Evolutionary conservation across 106 monocot species (phyloP).

Genomic region (Dendrobium nobile): DNA sequence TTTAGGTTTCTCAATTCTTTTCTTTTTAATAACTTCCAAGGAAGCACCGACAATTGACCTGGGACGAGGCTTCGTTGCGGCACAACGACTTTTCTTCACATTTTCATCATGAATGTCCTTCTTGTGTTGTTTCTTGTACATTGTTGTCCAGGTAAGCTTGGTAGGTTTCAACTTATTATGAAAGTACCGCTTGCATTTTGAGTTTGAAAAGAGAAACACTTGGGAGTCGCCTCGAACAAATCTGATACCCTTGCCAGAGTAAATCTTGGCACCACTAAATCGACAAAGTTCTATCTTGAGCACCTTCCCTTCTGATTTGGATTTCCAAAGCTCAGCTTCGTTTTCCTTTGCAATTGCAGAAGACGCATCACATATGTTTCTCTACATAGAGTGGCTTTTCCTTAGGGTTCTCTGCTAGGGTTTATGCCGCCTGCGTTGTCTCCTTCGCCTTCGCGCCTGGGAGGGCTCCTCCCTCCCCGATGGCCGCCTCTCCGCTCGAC

Average conservation of each 20-base stretch:
- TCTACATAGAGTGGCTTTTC: no score
- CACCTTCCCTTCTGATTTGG: no score
- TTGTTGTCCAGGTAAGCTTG: constrained; percentile 37
- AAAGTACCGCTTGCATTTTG: constrained; percentile 60
- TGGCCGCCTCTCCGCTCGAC: no score
- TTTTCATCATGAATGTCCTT: constrained; percentile 59
- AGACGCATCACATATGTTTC: no score
- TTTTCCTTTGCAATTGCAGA: no score
- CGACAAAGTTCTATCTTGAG: no score
- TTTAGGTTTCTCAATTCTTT: constrained; percentile 45
- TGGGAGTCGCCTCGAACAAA: constrained; percentile 55
- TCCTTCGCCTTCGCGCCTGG: no score
- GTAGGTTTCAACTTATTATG: constrained; percentile 57
- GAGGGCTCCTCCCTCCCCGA: no score
- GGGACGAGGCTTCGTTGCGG: constrained; percentile 47
- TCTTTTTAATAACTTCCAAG: constrained; percentile 31
- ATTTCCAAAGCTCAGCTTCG: no score
- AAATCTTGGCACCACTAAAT: constrained; percentile 66
- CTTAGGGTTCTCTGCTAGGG: no score
- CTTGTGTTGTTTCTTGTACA: constrained; percentile 40
- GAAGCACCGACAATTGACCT: constrained; percentile 31
- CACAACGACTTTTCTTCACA: constrained; percentile 45
- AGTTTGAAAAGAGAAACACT: constrained; percentile 61
- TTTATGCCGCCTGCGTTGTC: no score
- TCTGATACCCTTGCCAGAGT: constrained; percentile 62